Percentiles rank a stretch among this genome's conserved stretches.
phyloP scores from a whole-genome alignment of 176 grass and related monocot species.

The Coix lacrymajobi region DNA sequence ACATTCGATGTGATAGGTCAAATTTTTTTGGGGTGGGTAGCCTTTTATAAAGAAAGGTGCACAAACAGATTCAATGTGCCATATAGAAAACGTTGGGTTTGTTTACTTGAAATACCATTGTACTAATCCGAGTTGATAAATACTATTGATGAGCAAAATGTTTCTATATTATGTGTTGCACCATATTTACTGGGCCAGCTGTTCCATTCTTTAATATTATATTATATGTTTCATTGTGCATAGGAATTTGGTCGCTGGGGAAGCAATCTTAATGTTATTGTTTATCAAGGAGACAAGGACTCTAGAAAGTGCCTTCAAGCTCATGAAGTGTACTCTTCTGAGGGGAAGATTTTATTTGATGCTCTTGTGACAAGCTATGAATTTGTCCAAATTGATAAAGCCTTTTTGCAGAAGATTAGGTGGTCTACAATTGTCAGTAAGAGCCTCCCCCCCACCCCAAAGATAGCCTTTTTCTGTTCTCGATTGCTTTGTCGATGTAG shows the following conservation, averaged over 20 bases:
- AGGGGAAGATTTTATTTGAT: conserved; percentile 50
- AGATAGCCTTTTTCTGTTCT: not conserved
- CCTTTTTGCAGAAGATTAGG: conserved; percentile 50
- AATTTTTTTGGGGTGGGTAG: too few relatives aligned
- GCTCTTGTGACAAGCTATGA: conserved; percentile 75
- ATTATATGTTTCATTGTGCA: not conserved
- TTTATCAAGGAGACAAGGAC: conserved; percentile 68
- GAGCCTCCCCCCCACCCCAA: too few relatives aligned
- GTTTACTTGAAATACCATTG: not conserved
- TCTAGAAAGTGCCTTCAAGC: conserved; percentile 50
- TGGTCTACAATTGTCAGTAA: conserved; percentile 67
- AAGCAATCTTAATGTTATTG: conserved; percentile 50
- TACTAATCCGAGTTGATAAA: not conserved
- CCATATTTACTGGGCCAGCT: not conserved
- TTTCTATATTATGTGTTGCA: not conserved
- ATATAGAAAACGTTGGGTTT: not conserved
- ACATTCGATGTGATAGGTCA: too few relatives aligned
- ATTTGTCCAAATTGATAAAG: conserved; percentile 49
- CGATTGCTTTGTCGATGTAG: not conserved
- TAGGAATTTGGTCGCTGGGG: conserved; percentile 67
- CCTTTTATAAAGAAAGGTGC: not conserved
- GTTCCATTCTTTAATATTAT: not conserved
- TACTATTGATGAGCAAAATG: not conserved
- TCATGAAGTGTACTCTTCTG: conserved; percentile 67
- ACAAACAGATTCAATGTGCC: not conserved